These are phyloP conservation scores for Didymellaceae sp. DNA, from an alignment of 2,329 filamentous ascomycete species.

Conservation along the genomic window DNA sequence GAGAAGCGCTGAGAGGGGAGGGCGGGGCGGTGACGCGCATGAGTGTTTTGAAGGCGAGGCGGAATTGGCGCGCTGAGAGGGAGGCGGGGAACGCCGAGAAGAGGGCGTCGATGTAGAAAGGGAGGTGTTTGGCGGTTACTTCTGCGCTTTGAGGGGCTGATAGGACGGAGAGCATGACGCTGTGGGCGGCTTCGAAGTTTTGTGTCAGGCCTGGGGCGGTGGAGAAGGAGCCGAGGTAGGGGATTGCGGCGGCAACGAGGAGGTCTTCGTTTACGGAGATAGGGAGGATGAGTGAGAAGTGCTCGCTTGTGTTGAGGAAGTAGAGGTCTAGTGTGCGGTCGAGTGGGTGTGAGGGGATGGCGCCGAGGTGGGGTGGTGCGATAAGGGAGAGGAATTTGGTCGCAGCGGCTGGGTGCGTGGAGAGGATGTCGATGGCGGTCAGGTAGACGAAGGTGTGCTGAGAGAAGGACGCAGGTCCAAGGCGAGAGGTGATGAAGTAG, in stretches of 20 bases:
- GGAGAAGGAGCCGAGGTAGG: constrained; percentile 70
- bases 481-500: constrained; percentile 79
- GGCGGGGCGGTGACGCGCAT: constrained; percentile 83
- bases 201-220: constrained; percentile 64
- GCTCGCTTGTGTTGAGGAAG: constrained; percentile 86
- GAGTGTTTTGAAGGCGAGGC: constrained; percentile 84
- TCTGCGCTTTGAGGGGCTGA: constrained; percentile 78
- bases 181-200: constrained; percentile 90
- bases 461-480: constrained; percentile 76
- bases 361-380: constrained; percentile 60
- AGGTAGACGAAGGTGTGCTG: constrained; percentile 86
- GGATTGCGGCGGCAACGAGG: constrained; percentile 74
- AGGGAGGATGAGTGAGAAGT: constrained; percentile 75
- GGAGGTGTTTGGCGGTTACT: constrained; percentile 73
- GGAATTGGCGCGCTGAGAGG: constrained; percentile 84
- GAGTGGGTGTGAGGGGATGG: constrained; percentile 68
- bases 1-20: constrained; percentile 72
- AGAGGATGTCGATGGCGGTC: constrained; percentile 79
- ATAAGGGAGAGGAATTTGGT: constrained; percentile 72
- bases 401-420: constrained; percentile 70
- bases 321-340: constrained; percentile 81
- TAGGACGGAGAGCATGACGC: constrained; percentile 78
- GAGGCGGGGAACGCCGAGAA: constrained; percentile 79
- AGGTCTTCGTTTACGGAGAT: constrained; percentile 73
- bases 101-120: constrained; percentile 83